Evolutionary conservation across 805 yeast species (phyloP), one percentile per base, ranked within the genome.

Genomic region (Candida fluviatilis): DNA sequence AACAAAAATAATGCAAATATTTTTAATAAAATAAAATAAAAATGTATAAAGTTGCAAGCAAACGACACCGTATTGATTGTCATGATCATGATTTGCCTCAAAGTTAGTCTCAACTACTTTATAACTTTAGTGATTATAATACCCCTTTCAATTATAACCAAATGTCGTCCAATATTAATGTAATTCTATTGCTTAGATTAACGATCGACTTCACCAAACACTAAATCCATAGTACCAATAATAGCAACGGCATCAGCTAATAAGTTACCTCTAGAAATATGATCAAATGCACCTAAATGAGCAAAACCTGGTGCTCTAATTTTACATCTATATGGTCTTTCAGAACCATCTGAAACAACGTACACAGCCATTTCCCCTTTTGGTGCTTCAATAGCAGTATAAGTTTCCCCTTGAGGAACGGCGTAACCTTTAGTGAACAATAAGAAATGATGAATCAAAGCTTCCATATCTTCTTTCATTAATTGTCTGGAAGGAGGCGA

Each of bases 301-400:
- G 95, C 89, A 60, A 87, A 87, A 32, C 95, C 95, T 34, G 95
- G 95, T n/a, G 95, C 89, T 68, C 95, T 82, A 55, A 87, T 86
- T 71, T 85, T 86, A 72, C 95, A 85, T 68, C 89, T 80, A 70
- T 87, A 87, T 25, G 95, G 95, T 64, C 93, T 78, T 69, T 87
- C 95, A 42, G 84, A 66, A 39, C 95, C 95, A 66, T 87, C 95
- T 49, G 89, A 79, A 40, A 87, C 95, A 37, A 87, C 81, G 57
- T 82, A 87, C 39, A 85, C 95, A 43, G 85, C 95, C 93, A 87
- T 84, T 66, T 87, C 95, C 60, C 95, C 95, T 77, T 87, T 87
- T 60, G 95, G 95, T 17, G 95, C 95, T 69, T 87, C 95, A 50
- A 87, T 86, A 40, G 86, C 91, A 36, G 93, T 84, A 61, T 87